phyloP scores from a whole-genome alignment of 148 eudicot genomes.

The Fagopyrum tataricum region DNA sequence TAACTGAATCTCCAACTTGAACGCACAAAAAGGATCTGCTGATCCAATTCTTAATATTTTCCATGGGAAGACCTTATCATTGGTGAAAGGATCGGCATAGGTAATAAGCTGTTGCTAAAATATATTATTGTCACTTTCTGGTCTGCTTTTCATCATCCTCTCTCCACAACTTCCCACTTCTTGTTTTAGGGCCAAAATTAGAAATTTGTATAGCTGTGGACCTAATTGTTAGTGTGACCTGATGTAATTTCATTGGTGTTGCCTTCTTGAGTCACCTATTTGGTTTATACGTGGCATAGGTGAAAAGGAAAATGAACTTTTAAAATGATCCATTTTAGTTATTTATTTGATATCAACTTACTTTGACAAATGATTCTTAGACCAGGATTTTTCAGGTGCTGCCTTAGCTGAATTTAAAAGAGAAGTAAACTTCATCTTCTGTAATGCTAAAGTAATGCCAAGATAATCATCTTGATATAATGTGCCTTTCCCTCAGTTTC shows the following conservation, averaged over 20 bases:
- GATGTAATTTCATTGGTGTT: slow-evolving; percentile 11
- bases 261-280: slow-evolving; percentile 16
- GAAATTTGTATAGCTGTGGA: background rate
- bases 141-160: background rate
- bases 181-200: background rate
- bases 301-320: background rate
- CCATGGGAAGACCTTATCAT: slow-evolving; percentile 91
- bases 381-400: slow-evolving; percentile 98
- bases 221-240: slow-evolving; percentile 1
- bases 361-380: slow-evolving; percentile 19
- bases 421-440: slow-evolving; percentile 49
- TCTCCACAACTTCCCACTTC: background rate
- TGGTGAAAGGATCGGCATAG: slow-evolving; percentile 97
- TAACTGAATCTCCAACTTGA: slow-evolving; percentile 66
- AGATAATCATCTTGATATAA: background rate
- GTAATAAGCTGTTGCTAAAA: slow-evolving; percentile 30
- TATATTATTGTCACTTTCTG: slow-evolving; percentile 8
- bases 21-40: too few relatives aligned
- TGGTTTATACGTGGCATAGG: background rate
- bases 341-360: too few relatives aligned
- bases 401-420: slow-evolving; percentile 92
- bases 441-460: background rate
- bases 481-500: background rate
- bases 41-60: slow-evolving; percentile 76
- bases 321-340: too few relatives aligned